These are phyloP conservation scores for Metschnikowia shivogae DNA, from an alignment of 805 yeast genomes.

Conservation along the genomic window DNA sequence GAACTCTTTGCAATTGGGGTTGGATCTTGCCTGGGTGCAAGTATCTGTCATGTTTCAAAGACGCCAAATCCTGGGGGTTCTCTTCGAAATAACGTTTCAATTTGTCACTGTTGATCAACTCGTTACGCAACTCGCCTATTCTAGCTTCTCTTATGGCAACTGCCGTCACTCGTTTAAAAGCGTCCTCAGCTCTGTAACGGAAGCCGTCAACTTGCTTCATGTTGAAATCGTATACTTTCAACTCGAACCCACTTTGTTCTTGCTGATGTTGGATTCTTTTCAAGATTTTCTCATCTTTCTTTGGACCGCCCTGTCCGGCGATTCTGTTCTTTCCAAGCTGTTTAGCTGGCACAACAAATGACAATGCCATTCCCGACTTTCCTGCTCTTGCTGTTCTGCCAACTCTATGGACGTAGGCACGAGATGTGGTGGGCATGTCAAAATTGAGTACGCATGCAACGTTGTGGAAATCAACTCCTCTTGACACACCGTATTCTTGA, in stretches of 20 bases:
- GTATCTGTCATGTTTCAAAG: constrained; percentile 88
- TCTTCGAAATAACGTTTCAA: constrained; percentile 94
- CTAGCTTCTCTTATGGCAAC: constrained; percentile 91
- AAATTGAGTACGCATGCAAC: constrained; percentile 96
- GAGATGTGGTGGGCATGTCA: constrained; percentile 86
- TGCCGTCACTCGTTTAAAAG: constrained; percentile 89
- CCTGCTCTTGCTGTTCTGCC: constrained; percentile 99
- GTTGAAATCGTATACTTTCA: constrained; percentile 88
- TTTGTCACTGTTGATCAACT: constrained; percentile 82
- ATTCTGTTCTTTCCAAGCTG: constrained; percentile 87
- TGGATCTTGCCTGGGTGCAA: constrained; percentile 79
- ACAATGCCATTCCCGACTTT: constrained; percentile 88
- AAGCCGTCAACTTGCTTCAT: constrained; percentile 90
- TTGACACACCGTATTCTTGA: constrained; percentile 86
- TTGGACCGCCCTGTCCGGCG: constrained; percentile 66
- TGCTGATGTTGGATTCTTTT: constrained; percentile 75
- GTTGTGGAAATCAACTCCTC: constrained; percentile 95
- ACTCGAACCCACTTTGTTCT: constrained; percentile 62
- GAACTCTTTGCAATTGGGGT: constrained; percentile 84
- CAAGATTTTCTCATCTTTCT: constrained; percentile 82
- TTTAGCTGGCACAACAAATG: constrained; percentile 80
- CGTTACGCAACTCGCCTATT: constrained; percentile 80
- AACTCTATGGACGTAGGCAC: constrained; percentile 85
- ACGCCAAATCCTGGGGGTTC: constrained; percentile 88
- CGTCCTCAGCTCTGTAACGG: constrained; percentile 95